These are phyloP conservation scores for Trichoderma gamsii DNA, from an alignment of 495 filamentous ascomycete species.

Conservation along the genomic window DNA sequence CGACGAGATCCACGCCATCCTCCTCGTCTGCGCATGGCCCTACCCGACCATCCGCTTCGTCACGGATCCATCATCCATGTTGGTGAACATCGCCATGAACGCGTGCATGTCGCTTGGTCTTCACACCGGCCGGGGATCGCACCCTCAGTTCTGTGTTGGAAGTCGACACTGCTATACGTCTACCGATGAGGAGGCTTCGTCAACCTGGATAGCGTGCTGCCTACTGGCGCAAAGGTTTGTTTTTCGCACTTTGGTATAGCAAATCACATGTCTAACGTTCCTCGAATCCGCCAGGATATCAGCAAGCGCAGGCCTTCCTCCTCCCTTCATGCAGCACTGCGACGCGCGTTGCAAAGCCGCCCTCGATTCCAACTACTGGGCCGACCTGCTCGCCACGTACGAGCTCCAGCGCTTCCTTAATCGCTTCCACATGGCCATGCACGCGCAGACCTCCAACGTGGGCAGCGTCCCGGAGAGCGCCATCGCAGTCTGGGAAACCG, in stretches of 20 bases:
- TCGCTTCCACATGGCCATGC: slow-evolving; percentile 36
- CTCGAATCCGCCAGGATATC: slow-evolving; percentile 23
- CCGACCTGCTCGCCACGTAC: slow-evolving; percentile 34
- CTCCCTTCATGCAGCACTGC: slow-evolving; percentile 39
- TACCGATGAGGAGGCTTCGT: slow-evolving; percentile 36
- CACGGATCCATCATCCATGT: slow-evolving; percentile 37
- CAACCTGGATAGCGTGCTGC: slow-evolving; percentile 41
- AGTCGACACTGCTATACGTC: slow-evolving; percentile 30
- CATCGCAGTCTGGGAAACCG: slow-evolving; percentile 38
- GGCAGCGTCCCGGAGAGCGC: slow-evolving; percentile 34
- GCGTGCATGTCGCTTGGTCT: slow-evolving; percentile 36
- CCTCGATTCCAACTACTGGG: slow-evolving; percentile 31
- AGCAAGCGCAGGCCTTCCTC: slow-evolving; percentile 35
- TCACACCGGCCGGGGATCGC: slow-evolving; percentile 37
- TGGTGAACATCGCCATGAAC: slow-evolving; percentile 35
- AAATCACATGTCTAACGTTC: background rate
- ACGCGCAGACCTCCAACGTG: slow-evolving; percentile 33
- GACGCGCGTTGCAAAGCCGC: slow-evolving; percentile 35
- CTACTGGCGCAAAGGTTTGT: slow-evolving; percentile 37
- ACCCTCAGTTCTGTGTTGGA: slow-evolving; percentile 35
- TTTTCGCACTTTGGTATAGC: too few species aligned
- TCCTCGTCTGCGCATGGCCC: slow-evolving; percentile 39
- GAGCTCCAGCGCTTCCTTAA: slow-evolving; percentile 39
- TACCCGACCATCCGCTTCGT: slow-evolving; percentile 38
- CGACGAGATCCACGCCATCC: slow-evolving; percentile 37